Evolutionary conservation across 257 asterid genomes (phyloP), one percentile per base, ranked within the genome.

Genomic region (Dorcoceras hygrometricum): DNA sequence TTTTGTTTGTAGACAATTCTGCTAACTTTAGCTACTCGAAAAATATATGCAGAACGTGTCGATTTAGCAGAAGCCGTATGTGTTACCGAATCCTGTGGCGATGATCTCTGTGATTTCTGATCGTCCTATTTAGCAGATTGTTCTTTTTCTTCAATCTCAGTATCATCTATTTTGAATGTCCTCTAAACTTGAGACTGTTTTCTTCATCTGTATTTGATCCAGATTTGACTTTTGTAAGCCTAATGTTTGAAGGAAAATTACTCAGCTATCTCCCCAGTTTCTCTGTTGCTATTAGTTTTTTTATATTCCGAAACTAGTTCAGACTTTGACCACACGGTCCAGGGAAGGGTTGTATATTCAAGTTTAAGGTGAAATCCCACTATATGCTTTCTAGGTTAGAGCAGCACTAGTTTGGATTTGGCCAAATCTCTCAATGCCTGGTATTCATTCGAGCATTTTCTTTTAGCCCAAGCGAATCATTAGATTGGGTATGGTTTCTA

Each of bases 1-100:
- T 24, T 62, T 23, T 43, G 55, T 67, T 53, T 73, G 3, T 73
- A 28, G 23, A 22, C 23, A 22, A 29, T 2, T 66, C 8, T 46
- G 39, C 3, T 16, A n/a, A 19, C 18, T n/a, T 11, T 18, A 10
- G 18, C 28, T 19, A 11, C 34, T 14, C 34, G 53, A 19, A 27
- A 34, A 11, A 36, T 24, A 22, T 6, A 3, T 23, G 29, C 12
- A 26, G 51, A 43, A 43, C 3, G n/a, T 16, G 51, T 43, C 12
- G 4, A 14, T 36, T 36, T 36, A 36, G n/a, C 18, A 36, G 48
- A 36, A 36, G 48, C n/a, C 48, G 1, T 2, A 10, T 16, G 51
- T 43, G 51, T n/a, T 14, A 43, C 4, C 16, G 51, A 14, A 14
- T 43, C 20, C 18, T 43, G 51, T 12, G 19, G 0, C 20, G 4